Evolutionary conservation across 495 filamentous ascomycete genomes (phyloP), one percentile per base, ranked within the genome.

Genomic region (Platismatia glauca): DNA sequence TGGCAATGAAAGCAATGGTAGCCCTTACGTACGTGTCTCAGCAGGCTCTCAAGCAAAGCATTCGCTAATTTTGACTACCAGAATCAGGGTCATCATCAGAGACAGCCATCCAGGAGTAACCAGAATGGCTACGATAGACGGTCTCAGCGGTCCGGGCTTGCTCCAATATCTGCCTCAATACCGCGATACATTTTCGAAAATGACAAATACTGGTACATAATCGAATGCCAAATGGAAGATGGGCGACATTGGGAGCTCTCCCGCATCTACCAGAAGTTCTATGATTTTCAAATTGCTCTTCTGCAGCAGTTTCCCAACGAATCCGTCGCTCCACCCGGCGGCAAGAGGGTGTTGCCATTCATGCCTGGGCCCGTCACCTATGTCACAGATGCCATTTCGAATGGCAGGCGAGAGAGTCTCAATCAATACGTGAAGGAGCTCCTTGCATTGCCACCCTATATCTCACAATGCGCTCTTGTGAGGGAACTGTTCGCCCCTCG

Each of bases 331-430:
- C 88, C 89, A 59, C 84, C 84, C 56, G 82, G 83, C 46, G 85
- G 86, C 66, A 84, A 87, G 59, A 85, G 94, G 37, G 89, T 88
- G 20, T 73, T 98, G 9, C 94, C 94, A n/a, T 98, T 93, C 74
- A 98, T 98, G 94, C 94, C 94, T 24, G 94, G 94, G 13, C 94
- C 94, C 27, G 93, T 98, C 67, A 95, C 92, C 61, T 95, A 95
- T 75, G 95, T 98, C 58, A 98, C 95, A 20, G 95, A 97, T 71
- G 89, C 89, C 9, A 97, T 98, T 68, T 95, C 91, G 43, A 91
- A 96, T 66, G 94, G 91, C 37, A 85, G 94, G 56, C 85, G 91
- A 55, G 87, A 90, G 66, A 95, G 92, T 71, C 78, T 98, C 16
- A 91, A 98, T 70, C 87, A 91, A 61, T 98, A 98, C 66, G 89